Conservation (phyloP, 139 green algal genomes). For the Nannochloris sp. region DNA sequence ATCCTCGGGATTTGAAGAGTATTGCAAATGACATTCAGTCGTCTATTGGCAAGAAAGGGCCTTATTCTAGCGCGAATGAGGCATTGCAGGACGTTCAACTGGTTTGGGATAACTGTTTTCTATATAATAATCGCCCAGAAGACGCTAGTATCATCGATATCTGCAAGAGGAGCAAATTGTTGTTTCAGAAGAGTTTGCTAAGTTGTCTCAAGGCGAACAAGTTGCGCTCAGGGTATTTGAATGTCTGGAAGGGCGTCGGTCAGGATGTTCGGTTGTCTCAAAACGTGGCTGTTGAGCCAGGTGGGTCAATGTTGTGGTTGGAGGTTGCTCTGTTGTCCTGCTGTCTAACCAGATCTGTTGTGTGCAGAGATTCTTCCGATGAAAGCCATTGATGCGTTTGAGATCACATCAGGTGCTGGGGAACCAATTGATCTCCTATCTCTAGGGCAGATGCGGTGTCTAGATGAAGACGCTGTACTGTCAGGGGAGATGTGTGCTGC, state of each 20-base stretch:
- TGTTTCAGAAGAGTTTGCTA: background rate
- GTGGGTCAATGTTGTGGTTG: background rate
- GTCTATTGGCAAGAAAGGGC: slow-evolving; percentile 3
- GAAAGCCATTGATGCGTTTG: slow-evolving; percentile 15
- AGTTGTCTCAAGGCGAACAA: background rate
- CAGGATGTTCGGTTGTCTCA: background rate
- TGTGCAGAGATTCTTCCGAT: slow-evolving; percentile 18
- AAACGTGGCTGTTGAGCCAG: background rate
- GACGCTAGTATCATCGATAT: slow-evolving; percentile 23
- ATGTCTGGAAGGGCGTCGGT: background rate
- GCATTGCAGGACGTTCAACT: slow-evolving; percentile 36
- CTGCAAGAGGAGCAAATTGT: background rate
- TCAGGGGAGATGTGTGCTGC: background rate
- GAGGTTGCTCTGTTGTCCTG: no score
- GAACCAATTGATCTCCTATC: background rate
- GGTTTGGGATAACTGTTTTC: slow-evolving; percentile 50
- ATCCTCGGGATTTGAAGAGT: slow-evolving; percentile 44
- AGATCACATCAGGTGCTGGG: background rate
- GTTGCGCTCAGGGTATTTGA: no score
- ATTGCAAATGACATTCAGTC: slow-evolving; percentile 19
- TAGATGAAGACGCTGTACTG: background rate
- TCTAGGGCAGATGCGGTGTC: background rate
- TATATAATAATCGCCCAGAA: slow-evolving; percentile 42
- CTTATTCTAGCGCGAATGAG: slow-evolving; percentile 12
- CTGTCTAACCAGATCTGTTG: no score